Conservation (phyloP, 768 basidiomycete species). For the Crassisporium funariophilum region DNA sequence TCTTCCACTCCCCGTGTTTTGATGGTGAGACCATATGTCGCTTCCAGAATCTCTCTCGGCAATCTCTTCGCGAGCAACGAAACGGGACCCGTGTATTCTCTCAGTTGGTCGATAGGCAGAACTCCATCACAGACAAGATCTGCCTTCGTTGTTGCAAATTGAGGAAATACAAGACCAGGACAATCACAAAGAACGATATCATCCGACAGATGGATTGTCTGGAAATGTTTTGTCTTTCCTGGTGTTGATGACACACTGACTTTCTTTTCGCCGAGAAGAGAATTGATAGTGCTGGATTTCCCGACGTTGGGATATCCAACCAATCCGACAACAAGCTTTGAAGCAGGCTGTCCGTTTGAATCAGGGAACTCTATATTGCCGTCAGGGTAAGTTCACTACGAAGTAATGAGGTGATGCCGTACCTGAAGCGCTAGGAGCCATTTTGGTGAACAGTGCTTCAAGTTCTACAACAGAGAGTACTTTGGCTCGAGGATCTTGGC, state of each 20-base stretch:
- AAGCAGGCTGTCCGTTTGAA: constrained; percentile 53
- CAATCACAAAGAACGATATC: constrained; percentile 92
- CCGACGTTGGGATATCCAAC: constrained; percentile 99
- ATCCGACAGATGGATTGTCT: constrained; percentile 93
- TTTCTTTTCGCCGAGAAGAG: constrained; percentile 93
- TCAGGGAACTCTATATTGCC: constrained; percentile 57
- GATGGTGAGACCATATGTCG: constrained; percentile 84
- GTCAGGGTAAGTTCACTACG: background rate
- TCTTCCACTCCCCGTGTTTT: constrained; percentile 68
- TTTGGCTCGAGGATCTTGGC: constrained; percentile 64
- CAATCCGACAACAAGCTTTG: constrained; percentile 79
- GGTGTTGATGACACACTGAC: constrained; percentile 98
- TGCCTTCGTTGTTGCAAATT: constrained; percentile 96
- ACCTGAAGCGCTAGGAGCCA: constrained; percentile 75
- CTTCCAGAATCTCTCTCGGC: constrained; percentile 83
- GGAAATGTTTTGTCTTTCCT: constrained; percentile 99
- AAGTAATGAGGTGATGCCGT: constrained; percentile 16
- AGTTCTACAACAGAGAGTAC: constrained; percentile 87
- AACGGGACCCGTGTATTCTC: constrained; percentile 87
- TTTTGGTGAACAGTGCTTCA: constrained; percentile 74
- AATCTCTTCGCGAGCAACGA: constrained; percentile 78
- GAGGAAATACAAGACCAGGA: constrained; percentile 97
- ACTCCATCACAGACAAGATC: constrained; percentile 97
- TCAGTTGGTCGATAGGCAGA: constrained; percentile 94
- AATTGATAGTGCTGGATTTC: constrained; percentile 97